Conservation (phyloP, 1,284 basidiomycete species). For the Boletellus deceptivus region DNA sequence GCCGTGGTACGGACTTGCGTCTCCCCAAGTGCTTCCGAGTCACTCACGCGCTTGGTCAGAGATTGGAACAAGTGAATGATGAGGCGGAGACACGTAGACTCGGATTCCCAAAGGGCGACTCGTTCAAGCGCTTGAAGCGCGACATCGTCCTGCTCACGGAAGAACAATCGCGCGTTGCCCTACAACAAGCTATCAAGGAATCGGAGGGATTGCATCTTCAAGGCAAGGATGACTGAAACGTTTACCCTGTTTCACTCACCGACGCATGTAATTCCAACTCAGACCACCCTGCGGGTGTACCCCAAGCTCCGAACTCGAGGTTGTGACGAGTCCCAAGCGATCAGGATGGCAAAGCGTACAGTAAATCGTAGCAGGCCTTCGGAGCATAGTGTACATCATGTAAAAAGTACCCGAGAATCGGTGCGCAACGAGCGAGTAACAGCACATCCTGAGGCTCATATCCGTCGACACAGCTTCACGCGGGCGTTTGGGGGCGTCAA, state of each 20-base stretch:
- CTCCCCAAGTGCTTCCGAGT: slow-evolving; percentile 1
- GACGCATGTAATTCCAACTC: neutral
- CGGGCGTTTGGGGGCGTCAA: slow-evolving; percentile 29
- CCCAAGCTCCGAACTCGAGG: neutral
- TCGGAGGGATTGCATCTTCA: slow-evolving; percentile 2
- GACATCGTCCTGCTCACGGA: slow-evolving; percentile 63
- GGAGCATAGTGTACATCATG: too few relatives aligned
- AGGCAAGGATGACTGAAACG: slow-evolving; percentile 4
- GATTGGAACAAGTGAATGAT: slow-evolving; percentile 49
- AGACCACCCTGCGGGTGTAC: neutral
- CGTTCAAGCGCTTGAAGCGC: slow-evolving; percentile 59
- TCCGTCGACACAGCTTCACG: slow-evolving; percentile 21
- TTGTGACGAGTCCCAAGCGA: too few relatives aligned
- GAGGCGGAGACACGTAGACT: slow-evolving; percentile 53
- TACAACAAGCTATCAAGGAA: slow-evolving; percentile 1
- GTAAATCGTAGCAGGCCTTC: too few relatives aligned
- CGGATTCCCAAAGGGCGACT: slow-evolving; percentile 58
- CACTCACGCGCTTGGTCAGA: slow-evolving; percentile 34
- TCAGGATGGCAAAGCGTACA: too few relatives aligned
- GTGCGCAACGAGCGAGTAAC: neutral
- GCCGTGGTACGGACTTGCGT: slow-evolving; percentile 46
- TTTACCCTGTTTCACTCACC: neutral
- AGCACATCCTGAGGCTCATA: slow-evolving; percentile 2
- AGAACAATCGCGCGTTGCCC: slow-evolving; percentile 28
- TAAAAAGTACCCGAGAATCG: neutral